Conservation (phyloP, 179 eudicot genomes). For the Camellia oleifera region DNA sequence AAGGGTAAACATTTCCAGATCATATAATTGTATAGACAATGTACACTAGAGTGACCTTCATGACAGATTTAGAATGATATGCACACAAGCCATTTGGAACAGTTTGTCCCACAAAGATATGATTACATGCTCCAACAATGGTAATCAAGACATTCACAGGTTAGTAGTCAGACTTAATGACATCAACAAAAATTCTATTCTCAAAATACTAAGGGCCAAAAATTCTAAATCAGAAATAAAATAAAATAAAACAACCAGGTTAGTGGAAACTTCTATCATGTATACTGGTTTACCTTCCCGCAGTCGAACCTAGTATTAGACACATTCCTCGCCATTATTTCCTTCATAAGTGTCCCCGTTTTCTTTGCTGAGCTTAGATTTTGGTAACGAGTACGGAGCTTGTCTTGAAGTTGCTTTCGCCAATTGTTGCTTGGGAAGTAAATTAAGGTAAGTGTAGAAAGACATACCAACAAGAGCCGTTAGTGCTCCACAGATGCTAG, state of each 20-base stretch:
- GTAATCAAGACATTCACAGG: background rate
- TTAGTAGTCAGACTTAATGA: constrained; percentile 2
- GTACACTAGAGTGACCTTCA: background rate
- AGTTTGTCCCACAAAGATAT: background rate
- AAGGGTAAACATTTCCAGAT: no score
- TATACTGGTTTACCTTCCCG: background rate
- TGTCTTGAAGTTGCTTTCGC: constrained; percentile 43
- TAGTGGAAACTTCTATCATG: background rate
- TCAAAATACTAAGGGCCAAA: background rate
- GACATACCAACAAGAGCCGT: constrained; percentile 86
- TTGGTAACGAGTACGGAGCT: constrained; percentile 45
- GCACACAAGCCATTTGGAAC: background rate
- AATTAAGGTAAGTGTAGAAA: constrained; percentile 68
- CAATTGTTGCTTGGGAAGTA: constrained; percentile 53
- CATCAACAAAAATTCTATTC: background rate
- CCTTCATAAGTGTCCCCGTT: constrained; percentile 40
- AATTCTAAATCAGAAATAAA: background rate
- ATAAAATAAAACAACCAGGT: background rate
- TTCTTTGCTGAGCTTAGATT: constrained; percentile 78
- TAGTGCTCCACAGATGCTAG: constrained; percentile 75
- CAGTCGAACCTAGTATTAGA: constrained; percentile 29
- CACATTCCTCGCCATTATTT: constrained; percentile 46
- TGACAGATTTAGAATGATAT: background rate
- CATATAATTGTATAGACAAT: background rate
- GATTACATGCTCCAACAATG: background rate